These are phyloP conservation scores for Peribolospora kevripleyi DNA, from an alignment of 768 basidiomycete species.

Conservation along the genomic window DNA sequence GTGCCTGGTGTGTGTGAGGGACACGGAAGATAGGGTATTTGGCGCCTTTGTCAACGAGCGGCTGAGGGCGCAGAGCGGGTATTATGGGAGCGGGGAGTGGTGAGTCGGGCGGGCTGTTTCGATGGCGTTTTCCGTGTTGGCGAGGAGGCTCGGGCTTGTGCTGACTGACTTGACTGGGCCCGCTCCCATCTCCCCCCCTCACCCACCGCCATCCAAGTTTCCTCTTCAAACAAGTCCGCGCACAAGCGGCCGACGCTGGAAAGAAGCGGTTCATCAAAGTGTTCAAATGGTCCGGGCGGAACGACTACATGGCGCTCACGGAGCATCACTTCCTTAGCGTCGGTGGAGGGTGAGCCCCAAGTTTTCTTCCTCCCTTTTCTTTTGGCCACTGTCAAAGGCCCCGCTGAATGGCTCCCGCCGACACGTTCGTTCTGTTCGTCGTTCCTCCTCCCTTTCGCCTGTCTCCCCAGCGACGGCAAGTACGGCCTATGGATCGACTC, in stretches of 20 bases:
- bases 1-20: conserved; percentile 40
- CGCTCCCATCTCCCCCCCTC: neutral
- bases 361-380: neutral
- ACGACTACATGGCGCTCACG: conserved; percentile 72
- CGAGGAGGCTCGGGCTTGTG: too few relatives aligned
- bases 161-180: too few relatives aligned
- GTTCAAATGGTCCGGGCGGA: conserved; percentile 65
- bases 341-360: conserved; percentile 55
- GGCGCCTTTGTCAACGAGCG: conserved; percentile 68
- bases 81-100: conserved; percentile 50
- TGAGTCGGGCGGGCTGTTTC: conserved; percentile 12
- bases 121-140: conserved; percentile 10
- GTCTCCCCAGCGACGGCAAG: conserved; percentile 40
- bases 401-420: too few relatives aligned
- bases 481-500: conserved; percentile 77
- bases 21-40: conserved; percentile 40
- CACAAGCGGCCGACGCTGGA: too few relatives aligned
- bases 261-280: conserved; percentile 25
- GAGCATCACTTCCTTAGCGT: conserved; percentile 59
- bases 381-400: neutral
- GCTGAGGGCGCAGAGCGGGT: conserved; percentile 18
- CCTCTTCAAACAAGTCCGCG: too few relatives aligned
- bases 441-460: conserved; percentile 1
- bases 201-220: neutral
- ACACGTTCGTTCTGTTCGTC: conserved; percentile 3